Evolutionary conservation across 495 filamentous ascomycete species (phyloP), one percentile per base, ranked within the genome.

Genomic region (Xylaria nigripes): DNA sequence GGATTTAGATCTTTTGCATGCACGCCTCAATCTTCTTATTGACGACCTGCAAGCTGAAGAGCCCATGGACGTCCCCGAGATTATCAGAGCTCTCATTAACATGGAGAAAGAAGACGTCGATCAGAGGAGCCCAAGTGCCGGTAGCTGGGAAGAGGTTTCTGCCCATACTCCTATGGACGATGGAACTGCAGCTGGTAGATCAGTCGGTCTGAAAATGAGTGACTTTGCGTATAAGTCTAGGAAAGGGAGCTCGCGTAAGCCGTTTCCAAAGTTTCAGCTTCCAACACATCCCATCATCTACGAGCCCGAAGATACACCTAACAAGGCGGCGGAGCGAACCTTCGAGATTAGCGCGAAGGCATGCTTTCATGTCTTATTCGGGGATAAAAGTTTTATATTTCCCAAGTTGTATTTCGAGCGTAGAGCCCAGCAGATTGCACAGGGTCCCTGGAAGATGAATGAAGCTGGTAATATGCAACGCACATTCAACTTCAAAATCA

Each of bases 341-440:
- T 91, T 94, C 60, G 85, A 93, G 53, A 78, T 97, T 48, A 92
- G 86, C 57, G 82, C 93, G 15, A 96, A 97, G 67, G 89, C 90
- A 1, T 78, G 96, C 29, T 97, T 96, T 69, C 93, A 97, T 62
- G 86, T 96, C 9, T 78, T 98, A 50, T 97, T 96, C 62, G 93
- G 93, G 25, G 93, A 98, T 66, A 94, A 88, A 68, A 92, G 87
- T 70, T 85, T 89, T 40, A 84, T 98, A 30, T 97, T 95, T 77
- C 91, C 94, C 61, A 83, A 88, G 57, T 75, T 97, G 19, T 90
- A 96, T 61, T 84, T 88, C 60, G 89, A 95, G 68, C 81, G 89
- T 48, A 81, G 83, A 67, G 90, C 89, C 15, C 79, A 84, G 68
- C 79, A 87, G 77, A 81, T 78, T 60, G 81, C 85, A n/a, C 94